Conservation (phyloP, 257 asterid genomes). For the Galeopsis tetrahit region DNA sequence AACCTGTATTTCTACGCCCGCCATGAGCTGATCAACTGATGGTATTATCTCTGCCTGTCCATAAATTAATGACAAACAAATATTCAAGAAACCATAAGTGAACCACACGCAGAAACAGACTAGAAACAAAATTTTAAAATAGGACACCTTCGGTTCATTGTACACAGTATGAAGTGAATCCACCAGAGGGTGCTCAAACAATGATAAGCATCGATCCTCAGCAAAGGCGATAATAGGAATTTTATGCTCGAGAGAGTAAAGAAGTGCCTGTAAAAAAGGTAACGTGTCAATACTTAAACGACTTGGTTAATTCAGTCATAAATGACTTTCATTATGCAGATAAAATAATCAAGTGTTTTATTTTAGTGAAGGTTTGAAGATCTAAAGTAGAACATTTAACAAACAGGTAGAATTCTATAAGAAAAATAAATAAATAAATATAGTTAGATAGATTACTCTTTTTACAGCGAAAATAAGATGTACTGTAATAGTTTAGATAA, state of each 20-base stretch:
- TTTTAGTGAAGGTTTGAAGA: slow-evolving; percentile 1
- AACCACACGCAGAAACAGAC: slow-evolving; percentile 23
- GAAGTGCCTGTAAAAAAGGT: slow-evolving; percentile 63
- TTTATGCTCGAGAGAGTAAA: slow-evolving; percentile 75
- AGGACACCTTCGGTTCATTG: slow-evolving; percentile 89
- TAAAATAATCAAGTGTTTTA: not conserved
- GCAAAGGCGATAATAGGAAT: slow-evolving; percentile 89
- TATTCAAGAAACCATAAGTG: slow-evolving; percentile 29
- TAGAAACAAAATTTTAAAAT: slow-evolving; percentile 19
- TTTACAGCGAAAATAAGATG: not conserved
- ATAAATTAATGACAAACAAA: slow-evolving; percentile 35
- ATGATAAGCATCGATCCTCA: slow-evolving; percentile 77
- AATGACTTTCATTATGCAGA: not conserved
- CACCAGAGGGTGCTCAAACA: slow-evolving; percentile 91
- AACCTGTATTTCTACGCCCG: slow-evolving; percentile 83
- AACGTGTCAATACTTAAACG: slow-evolving; percentile 9
- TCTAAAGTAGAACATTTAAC: slow-evolving; percentile 14
- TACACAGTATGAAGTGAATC: slow-evolving; percentile 86
- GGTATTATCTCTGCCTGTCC: slow-evolving; percentile 91
- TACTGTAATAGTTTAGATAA: slow-evolving; percentile 4
- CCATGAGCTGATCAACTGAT: slow-evolving; percentile 77
- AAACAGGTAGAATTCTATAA: slow-evolving; percentile 4
- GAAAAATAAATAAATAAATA: not conserved
- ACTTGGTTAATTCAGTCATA: slow-evolving; percentile 5
- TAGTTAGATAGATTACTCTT: slow-evolving; percentile 8